Conservation (phyloP, 1,284 basidiomycete species). For the Pholiota adiposa region DNA sequence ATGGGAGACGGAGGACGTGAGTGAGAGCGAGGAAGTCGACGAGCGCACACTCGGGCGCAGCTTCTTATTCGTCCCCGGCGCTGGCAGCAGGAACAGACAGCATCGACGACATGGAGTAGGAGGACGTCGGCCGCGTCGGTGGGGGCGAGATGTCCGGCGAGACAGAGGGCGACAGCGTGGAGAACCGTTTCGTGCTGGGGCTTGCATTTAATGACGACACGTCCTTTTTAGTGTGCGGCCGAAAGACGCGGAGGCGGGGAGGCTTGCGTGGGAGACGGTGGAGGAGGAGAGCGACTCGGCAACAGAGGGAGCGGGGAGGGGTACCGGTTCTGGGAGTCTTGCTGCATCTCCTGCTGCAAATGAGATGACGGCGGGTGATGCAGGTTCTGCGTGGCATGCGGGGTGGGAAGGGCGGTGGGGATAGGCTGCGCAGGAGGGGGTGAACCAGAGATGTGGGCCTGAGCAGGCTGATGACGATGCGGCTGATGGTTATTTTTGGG, state of each 20-base stretch:
- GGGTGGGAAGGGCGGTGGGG: background rate
- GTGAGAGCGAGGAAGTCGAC: background rate
- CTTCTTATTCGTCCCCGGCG: background rate
- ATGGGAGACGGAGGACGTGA: background rate
- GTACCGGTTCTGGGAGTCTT: background rate
- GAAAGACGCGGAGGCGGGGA: background rate
- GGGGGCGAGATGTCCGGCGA: background rate
- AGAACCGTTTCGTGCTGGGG: background rate
- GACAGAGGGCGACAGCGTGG: background rate
- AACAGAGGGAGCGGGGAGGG: constrained; percentile 19
- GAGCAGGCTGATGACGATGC: background rate
- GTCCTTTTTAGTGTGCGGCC: background rate
- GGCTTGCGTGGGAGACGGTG: background rate
- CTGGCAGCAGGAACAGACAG: too few species aligned
- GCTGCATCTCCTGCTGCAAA: too few species aligned
- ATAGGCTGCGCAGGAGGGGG: background rate
- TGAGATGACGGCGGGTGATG: too few species aligned
- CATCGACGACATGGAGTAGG: background rate
- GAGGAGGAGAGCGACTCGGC: constrained; percentile 7
- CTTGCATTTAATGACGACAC: too few species aligned
- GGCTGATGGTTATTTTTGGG: background rate
- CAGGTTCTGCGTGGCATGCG: background rate
- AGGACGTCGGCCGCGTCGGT: background rate
- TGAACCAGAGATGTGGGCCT: background rate
- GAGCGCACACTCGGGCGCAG: background rate